Evolutionary conservation across 805 yeast genomes (phyloP), one percentile per base, ranked within the genome.

Genomic region (Candida manassasensis): DNA sequence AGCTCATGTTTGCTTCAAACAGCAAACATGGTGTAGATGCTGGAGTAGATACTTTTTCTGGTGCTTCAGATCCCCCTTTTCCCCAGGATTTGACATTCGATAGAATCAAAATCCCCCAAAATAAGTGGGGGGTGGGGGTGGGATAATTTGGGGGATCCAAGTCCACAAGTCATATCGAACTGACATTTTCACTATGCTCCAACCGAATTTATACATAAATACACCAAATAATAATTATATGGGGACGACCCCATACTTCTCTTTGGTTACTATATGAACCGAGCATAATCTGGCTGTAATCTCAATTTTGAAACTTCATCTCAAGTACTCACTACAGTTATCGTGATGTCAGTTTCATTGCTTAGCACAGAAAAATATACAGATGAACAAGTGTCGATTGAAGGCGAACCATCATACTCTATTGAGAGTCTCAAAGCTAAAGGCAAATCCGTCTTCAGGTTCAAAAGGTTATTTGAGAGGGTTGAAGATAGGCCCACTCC

Each of bases 401-500:
- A 29, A n/a, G 32, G 7, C 7, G 30, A 15, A 5, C 18, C 30
- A 8, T 11, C 9, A 15, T 11, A 9, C 14, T 14, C 6, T 4
- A 9, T 8, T 13, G 15, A 8, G 10, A 8, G 8, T 7, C 9
- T 14, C 11, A 14, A 9, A 6, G n/a, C 32, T 7, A 18, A 29
- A 18, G 19, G 19, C 24, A 29, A 29, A 15, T 29, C 32, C 14
- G 19, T 15, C 7, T 18, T n/a, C 9, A 21, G 34, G 21, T 31
- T 32, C 14, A 37, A 36, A 21, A 43, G 40, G 25, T 36, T 59
- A 29, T 54, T 61, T 26, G 59, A 56, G 29, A 58, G 54, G 33
- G 42, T 51, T 32, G 70, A 64, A 39, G 70, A 64, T 26, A 38
- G 69, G 32, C 64, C 64, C 15, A 62, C 70, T 3, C 68, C 69